These are phyloP conservation scores for Sugiyamaella mastotermitis DNA, from an alignment of 805 yeast genomes.

Conservation along the genomic window DNA sequence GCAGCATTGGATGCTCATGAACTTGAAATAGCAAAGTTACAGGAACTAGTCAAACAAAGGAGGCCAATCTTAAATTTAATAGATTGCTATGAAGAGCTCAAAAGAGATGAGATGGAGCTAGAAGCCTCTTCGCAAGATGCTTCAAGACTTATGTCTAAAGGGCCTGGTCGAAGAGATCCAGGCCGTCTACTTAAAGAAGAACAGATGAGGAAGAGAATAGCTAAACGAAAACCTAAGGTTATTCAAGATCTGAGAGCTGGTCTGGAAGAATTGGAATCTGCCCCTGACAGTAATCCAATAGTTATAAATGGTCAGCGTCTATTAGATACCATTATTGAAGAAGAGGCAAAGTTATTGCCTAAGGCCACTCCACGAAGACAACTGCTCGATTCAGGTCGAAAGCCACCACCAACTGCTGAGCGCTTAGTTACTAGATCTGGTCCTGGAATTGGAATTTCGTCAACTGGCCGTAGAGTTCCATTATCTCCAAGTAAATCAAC, in stretches of 20 bases:
- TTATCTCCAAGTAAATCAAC: no score
- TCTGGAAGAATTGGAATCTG: slow-evolving; percentile 43
- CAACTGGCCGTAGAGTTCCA: no score
- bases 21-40: slow-evolving; percentile 47
- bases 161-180: slow-evolving; percentile 38
- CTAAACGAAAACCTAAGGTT: slow-evolving; percentile 62
- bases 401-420: no score
- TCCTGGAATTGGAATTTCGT: no score
- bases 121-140: slow-evolving; percentile 73
- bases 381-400: no score
- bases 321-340: slow-evolving; percentile 29
- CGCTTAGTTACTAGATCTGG: no score
- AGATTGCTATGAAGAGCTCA: slow-evolving; percentile 43
- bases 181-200: slow-evolving; percentile 77
- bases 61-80: slow-evolving; percentile 53
- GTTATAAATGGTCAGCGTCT: slow-evolving; percentile 46
- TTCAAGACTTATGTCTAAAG: slow-evolving; percentile 65
- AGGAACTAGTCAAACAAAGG: slow-evolving; percentile 43
- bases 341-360: slow-evolving; percentile 14
- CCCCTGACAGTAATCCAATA: slow-evolving; percentile 23
- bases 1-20: slow-evolving; percentile 58
- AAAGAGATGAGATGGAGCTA: slow-evolving; percentile 55
- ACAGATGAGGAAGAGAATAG: slow-evolving; percentile 58
- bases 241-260: slow-evolving; percentile 45
- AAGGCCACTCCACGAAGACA: no score